Evolutionary conservation across 495 filamentous ascomycete genomes (phyloP).

Genomic region (Neohortaea acidophila): DNA sequence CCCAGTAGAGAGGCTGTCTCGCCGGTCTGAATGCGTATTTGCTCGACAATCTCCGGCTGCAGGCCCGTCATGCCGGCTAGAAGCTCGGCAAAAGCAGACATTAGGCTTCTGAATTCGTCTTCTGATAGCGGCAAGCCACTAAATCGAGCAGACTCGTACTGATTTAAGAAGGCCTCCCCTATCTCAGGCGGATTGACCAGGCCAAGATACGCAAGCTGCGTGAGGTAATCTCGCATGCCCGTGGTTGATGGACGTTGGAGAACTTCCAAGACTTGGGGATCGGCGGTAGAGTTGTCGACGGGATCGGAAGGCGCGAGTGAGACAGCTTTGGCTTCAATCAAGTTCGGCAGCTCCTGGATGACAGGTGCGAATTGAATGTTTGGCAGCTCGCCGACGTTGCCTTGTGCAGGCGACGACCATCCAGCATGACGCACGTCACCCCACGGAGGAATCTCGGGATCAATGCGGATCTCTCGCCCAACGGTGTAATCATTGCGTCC

Average conservation of each 20-base stretch:
- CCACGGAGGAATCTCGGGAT: constrained; percentile 45
- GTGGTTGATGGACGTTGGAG: constrained; percentile 56
- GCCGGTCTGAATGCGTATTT: constrained; percentile 10
- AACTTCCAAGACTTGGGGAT: constrained; percentile 49
- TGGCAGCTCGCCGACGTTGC: constrained; percentile 47
- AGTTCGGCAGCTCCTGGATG: constrained; percentile 71
- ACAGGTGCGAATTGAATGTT: constrained; percentile 67
- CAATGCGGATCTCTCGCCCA: constrained; percentile 24
- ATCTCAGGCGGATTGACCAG: constrained; percentile 45
- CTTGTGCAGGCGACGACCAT: constrained; percentile 59
- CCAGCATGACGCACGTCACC: constrained; percentile 70
- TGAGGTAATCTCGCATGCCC: constrained; percentile 69
- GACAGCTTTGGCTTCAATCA: constrained; percentile 86
- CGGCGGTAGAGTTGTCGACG: constrained; percentile 24
- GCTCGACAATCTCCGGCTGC: constrained; percentile 25
- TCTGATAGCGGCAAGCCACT: constrained; percentile 46
- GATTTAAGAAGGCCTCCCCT: constrained; percentile 47
- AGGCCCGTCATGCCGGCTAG: constrained; percentile 58
- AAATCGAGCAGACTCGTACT: constrained; percentile 78
- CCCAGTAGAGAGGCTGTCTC: not conserved
- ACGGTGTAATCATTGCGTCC: constrained; percentile 6
- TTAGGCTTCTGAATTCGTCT: constrained; percentile 58
- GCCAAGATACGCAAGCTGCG: constrained; percentile 48
- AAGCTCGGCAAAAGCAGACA: constrained; percentile 76
- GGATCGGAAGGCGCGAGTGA: constrained; percentile 59